Percentiles rank a stretch among this genome's conserved stretches.
Evolutionary conservation across 768 basidiomycete species (phyloP).

Genomic region (Gautieria morchelliformis): DNA sequence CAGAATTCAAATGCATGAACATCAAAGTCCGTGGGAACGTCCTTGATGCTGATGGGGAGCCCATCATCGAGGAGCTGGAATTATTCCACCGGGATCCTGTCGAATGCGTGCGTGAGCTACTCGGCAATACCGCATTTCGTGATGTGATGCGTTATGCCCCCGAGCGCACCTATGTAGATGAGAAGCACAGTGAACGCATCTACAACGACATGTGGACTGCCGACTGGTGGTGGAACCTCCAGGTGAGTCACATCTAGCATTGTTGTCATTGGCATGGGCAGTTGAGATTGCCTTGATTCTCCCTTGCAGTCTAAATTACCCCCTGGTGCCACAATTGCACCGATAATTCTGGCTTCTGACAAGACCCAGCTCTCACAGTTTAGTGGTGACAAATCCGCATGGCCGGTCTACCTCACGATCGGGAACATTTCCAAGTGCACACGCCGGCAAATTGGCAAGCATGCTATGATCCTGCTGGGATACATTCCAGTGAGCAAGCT

Average conservation of each 20-base stretch:
- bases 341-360: conserved; percentile 22
- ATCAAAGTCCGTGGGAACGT: too few relatives aligned
- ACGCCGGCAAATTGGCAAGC: conserved; percentile 13
- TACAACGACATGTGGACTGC: conserved; percentile 7
- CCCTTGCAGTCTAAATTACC: background rate
- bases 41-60: too few relatives aligned
- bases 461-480: conserved; percentile 17
- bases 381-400: conserved; percentile 20
- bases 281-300: too few relatives aligned
- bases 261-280: background rate
- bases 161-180: conserved; percentile 1
- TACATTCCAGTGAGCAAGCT: conserved; percentile 17
- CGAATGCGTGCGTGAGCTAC: conserved; percentile 21
- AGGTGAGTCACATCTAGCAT: too few relatives aligned
- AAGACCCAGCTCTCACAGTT: conserved; percentile 21
- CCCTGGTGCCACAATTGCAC: conserved; percentile 16
- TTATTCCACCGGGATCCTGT: conserved; percentile 24
- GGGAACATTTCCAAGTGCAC: conserved; percentile 20
- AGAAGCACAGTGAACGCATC: background rate
- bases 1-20: too few relatives aligned
- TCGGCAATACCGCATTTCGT: conserved; percentile 18
- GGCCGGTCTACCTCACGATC: conserved; percentile 24
- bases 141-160: conserved; percentile 6
- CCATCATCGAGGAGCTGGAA: too few relatives aligned
- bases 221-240: background rate